Percentiles rank a stretch among this genome's conserved stretches.
These are phyloP conservation scores for Solanum chilense DNA, from an alignment of 257 asterid species.

Conservation along the genomic window DNA sequence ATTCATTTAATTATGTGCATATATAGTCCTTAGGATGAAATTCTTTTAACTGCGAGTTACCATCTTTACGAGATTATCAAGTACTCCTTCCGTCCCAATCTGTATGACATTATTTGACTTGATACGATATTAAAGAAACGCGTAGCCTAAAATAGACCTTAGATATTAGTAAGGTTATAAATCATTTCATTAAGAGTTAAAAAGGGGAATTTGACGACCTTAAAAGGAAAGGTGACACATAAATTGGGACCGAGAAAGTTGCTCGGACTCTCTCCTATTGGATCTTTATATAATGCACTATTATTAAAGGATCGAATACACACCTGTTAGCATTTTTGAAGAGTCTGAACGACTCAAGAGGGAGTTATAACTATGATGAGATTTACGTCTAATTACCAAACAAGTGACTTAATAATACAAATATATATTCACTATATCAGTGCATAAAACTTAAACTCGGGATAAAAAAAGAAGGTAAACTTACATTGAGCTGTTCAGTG, in stretches of 20 bases:
- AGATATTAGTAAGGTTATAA: background rate
- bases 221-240: background rate
- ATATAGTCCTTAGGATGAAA: background rate
- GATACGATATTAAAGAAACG: background rate
- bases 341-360: background rate
- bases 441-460: background rate
- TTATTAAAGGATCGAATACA: background rate
- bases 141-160: background rate
- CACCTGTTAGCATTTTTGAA: background rate
- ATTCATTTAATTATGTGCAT: background rate
- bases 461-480: background rate
- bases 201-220: background rate
- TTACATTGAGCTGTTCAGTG: conserved; percentile 12
- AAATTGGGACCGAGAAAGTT: background rate
- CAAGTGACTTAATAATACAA: background rate
- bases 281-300: background rate
- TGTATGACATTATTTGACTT: background rate
- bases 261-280: background rate
- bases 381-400: background rate
- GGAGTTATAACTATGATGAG: background rate
- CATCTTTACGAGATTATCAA: background rate
- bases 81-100: background rate
- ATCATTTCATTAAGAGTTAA: background rate
- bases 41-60: background rate
- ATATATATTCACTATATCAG: background rate